These are phyloP conservation scores for Entophlyctis helioformis DNA, from an alignment of 192 early-diverging fungal genomes.

Conservation along the genomic window DNA sequence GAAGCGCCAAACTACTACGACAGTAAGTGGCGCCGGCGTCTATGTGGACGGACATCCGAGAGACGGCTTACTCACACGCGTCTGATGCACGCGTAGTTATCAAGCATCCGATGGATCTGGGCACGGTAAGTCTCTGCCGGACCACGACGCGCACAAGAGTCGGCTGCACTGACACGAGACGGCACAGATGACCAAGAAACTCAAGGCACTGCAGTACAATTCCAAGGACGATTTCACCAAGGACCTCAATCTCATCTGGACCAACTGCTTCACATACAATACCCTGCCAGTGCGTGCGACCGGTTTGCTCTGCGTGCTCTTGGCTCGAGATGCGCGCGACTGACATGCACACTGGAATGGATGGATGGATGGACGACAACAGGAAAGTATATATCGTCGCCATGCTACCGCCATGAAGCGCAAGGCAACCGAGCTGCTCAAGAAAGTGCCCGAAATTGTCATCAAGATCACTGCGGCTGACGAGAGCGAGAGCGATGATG, in stretches of 20 bases:
- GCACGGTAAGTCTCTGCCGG: slow-evolving; percentile 26
- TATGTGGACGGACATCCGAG: too few relatives aligned
- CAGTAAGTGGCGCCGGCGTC: slow-evolving; percentile 20
- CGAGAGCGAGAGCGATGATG: slow-evolving; percentile 7
- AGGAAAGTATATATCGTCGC: slow-evolving; percentile 77
- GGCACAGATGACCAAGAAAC: slow-evolving; percentile 69
- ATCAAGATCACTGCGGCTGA: slow-evolving; percentile 19
- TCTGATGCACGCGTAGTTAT: slow-evolving; percentile 49
- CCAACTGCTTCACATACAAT: slow-evolving; percentile 89
- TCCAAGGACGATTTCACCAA: slow-evolving; percentile 76
- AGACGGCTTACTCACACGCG: neutral
- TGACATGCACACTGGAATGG: too few relatives aligned
- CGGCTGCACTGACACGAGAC: neutral
- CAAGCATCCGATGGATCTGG: slow-evolving; percentile 90
- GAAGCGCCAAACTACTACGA: slow-evolving; percentile 91
- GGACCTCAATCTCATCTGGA: slow-evolving; percentile 85
- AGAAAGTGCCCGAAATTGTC: slow-evolving; percentile 75
- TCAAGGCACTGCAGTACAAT: slow-evolving; percentile 67
- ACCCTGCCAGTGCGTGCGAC: slow-evolving; percentile 43
- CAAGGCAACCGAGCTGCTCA: slow-evolving; percentile 60
- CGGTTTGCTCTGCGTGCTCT: too few relatives aligned
- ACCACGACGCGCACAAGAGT: neutral
- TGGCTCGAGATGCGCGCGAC: too few relatives aligned
- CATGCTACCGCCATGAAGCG: slow-evolving; percentile 74
- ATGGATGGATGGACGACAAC: neutral